These are phyloP conservation scores for Nakaseomyces uthaithaninus DNA, from an alignment of 1,139 yeast species.

Conservation along the genomic window DNA sequence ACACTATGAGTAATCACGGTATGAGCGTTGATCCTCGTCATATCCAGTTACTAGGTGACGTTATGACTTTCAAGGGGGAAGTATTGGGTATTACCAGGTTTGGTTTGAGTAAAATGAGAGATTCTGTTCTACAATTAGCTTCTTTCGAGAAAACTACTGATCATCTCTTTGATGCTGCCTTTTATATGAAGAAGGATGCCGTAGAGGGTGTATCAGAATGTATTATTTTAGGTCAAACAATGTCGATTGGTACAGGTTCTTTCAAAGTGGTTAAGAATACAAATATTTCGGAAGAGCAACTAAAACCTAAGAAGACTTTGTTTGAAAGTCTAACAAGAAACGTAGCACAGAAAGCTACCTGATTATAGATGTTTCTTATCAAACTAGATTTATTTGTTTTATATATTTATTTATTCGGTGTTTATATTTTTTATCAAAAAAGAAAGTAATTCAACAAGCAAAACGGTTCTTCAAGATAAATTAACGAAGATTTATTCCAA, in stretches of 20 bases:
- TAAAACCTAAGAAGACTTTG: constrained; percentile 47
- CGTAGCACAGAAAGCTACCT: constrained; percentile 10
- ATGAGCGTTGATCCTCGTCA: constrained; percentile 99
- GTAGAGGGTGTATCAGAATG: constrained; percentile 98
- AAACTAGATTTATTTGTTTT: neutral
- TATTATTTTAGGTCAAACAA: constrained; percentile 93
- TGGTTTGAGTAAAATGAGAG: constrained; percentile 97
- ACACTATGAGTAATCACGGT: constrained; percentile 98
- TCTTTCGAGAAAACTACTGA: constrained; percentile 98
- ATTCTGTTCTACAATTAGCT: constrained; percentile 91
- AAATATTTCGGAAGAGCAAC: constrained; percentile 38
- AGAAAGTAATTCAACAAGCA: neutral
- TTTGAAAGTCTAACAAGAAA: constrained; percentile 47
- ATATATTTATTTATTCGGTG: constrained; percentile 4
- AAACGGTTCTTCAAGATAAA: neutral
- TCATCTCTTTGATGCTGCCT: constrained; percentile 96
- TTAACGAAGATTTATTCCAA: too few species aligned
- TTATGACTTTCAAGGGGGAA: constrained; percentile 98
- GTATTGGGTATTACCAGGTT: constrained; percentile 96
- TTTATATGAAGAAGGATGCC: constrained; percentile 90
- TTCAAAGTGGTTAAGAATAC: constrained; percentile 71
- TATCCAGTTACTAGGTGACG: constrained; percentile 93
- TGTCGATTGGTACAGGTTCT: constrained; percentile 96
- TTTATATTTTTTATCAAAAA: neutral
- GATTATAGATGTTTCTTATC: neutral